Base-by-base conservation (phyloP, 2,329 filamentous ascomycete species). In the Dactylella cylindrospora region DNA sequence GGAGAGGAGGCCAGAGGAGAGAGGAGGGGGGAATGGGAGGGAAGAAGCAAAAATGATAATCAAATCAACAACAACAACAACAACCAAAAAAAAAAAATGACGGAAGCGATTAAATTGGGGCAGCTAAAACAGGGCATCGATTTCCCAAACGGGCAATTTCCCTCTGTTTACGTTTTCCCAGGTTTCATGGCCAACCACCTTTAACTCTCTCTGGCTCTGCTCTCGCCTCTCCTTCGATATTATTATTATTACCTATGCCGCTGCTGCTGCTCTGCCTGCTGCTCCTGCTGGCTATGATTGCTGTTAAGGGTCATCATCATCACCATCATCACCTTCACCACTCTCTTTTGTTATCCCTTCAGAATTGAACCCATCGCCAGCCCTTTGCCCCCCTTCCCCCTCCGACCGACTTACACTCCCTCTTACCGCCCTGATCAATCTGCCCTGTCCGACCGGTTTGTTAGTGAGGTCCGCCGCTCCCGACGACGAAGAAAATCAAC, bases 101-200 rank as follows among this genome's bases (percentile, higher is more conserved):
- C n/a, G n/a, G n/a, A n/a, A n/a, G n/a, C n/a, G n/a, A n/a, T n/a
- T n/a, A n/a, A n/a, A n/a, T n/a, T n/a, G n/a, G n/a, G n/a, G 53
- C 36, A 50, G 44, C 53, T 59, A 50, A 50, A 19, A 29, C 15
- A 15, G 23, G 44, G 26, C 9, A 38, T 5, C 29, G 45, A 25
- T 54, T 62, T 47, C 57, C 57, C 38, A 23, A 52, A 54, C 45
- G 49, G 57, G 57, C 15, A 62, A 62, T 62, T 62, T 50, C 55
- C 44, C 43, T 49, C 53, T 62, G 57, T 62, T 62, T 62, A 62
- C 57, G 57, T 62, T 62, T 62, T 51, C 29, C 50, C 40, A 32
- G 39, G 50, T 54, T 54, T 44, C 57, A 54, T 49, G 36, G 57
- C 57, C 57, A 62, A 62, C 57, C 57, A 62, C 57, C 57, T 53